Base-by-base conservation (phyloP, 2,329 filamentous ascomycete genomes). In the Hymenoscyphus scutula region DNA sequence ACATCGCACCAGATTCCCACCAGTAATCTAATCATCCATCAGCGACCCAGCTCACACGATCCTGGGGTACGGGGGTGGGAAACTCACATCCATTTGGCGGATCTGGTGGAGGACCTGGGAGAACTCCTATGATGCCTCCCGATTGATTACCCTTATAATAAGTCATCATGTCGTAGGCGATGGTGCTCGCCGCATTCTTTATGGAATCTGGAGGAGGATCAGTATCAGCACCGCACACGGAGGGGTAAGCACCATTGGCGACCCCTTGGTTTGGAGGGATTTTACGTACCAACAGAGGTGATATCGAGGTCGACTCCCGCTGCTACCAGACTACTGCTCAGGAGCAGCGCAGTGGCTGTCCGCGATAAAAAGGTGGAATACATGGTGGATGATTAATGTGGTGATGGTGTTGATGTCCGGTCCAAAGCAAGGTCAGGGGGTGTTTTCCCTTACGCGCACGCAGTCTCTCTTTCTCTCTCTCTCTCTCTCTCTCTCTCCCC, bases 1-100 rank as follows among this genome's bases (percentile, higher is more conserved):
- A 83, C 84, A 60, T 64, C 2, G 62, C 62, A 11, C 78, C 75
- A 3, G 80, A 78, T 67, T 83, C 82, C 84, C 84, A 86, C 82
- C 81, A 84, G 73, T 82, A 83, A 68, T 83, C 82, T 72, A 63
- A 38, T 53, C 19, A 51, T 25, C 48, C n/a, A 53, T 67, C 57
- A 65, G 63, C 41, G 15, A 53, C 17, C 37, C n/a, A 45, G 29
- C n/a, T 15, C 7, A 17, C 48, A 23, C 6, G 7, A 48, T 1
- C 10, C 7, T 10, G n/a, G 19, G 19, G n/a, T 25, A 19, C 10
- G 41, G 41, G 34, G 34, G 34, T n/a, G n/a, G n/a, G n/a, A 56
- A 41, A 73, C 72, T 63, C 66, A 73, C 72, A 74, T 56, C 72
- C 72, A 51, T 45, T 64, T 37, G 69, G 29, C 15, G 71, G 71